Percentiles rank a stretch among this genome's conserved stretches.
Evolutionary conservation across 495 filamentous ascomycete genomes (phyloP).

Genomic region (Aspergillus sclerotioniger): DNA sequence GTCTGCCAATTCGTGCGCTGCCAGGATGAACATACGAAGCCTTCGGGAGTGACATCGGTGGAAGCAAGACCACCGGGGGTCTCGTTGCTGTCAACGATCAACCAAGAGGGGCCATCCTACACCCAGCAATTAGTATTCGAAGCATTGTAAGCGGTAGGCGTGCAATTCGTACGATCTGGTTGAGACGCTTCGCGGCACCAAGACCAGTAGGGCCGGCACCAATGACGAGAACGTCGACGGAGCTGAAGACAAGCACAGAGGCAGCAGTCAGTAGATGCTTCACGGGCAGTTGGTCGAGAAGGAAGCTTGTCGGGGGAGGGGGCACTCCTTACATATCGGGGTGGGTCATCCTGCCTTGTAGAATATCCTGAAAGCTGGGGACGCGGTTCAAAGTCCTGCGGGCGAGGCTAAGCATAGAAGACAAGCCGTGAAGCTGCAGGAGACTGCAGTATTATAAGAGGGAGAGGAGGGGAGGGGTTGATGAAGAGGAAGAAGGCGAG

Average conservation of each 20-base stretch:
- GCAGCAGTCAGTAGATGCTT: slow-evolving; percentile 20
- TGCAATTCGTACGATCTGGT: slow-evolving; percentile 76
- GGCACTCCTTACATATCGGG: slow-evolving; percentile 46
- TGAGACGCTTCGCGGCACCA: slow-evolving; percentile 94
- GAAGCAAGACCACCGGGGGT: slow-evolving; percentile 95
- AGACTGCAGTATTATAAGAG: slow-evolving; percentile 26
- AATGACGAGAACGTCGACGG: slow-evolving; percentile 97
- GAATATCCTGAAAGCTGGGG: slow-evolving; percentile 58
- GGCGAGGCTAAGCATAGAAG: slow-evolving; percentile 52
- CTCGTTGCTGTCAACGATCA: slow-evolving; percentile 92
- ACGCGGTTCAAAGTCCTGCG: slow-evolving; percentile 54
- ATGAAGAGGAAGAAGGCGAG: slow-evolving; percentile 20
- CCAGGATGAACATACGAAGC: slow-evolving; percentile 73
- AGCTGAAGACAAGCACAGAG: slow-evolving; percentile 46
- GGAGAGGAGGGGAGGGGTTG: slow-evolving; percentile 18
- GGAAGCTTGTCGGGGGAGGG: not conserved
- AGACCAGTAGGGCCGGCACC: slow-evolving; percentile 95
- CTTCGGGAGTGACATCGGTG: slow-evolving; percentile 92
- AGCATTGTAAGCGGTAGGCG: slow-evolving; percentile 6
- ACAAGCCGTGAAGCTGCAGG: slow-evolving; percentile 36
- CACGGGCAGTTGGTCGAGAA: not conserved
- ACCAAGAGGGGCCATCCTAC: slow-evolving; percentile 87
- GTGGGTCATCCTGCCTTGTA: slow-evolving; percentile 60
- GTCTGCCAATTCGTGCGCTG: not conserved
- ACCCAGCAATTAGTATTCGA: slow-evolving; percentile 21